phyloP scores from a whole-genome alignment of 257 asterid genomes.

The Echium plantagineum region DNA sequence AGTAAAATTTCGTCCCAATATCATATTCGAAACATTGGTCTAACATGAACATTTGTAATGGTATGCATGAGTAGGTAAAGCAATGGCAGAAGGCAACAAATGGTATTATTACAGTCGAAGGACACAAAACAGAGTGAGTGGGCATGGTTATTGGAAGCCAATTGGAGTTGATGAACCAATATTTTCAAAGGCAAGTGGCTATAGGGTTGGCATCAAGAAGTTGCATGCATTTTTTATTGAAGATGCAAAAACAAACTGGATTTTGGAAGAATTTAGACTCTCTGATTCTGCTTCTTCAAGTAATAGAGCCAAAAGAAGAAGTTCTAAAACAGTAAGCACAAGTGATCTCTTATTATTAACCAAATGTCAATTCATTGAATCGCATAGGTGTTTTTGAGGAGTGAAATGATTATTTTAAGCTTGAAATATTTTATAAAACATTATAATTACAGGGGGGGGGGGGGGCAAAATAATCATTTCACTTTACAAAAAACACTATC shows the following conservation, averaged over 20 bases:
- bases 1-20: too few species aligned
- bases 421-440: too few species aligned
- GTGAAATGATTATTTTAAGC: too few species aligned
- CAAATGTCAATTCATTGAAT: too few species aligned
- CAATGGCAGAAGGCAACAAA: conserved; percentile 84
- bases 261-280: conserved; percentile 72
- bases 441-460: too few species aligned
- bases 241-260: conserved; percentile 68
- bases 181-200: conserved; percentile 24
- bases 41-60: too few species aligned
- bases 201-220: conserved; percentile 57
- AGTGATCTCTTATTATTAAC: not conserved
- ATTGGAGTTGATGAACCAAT: conserved; percentile 73
- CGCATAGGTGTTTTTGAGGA: too few species aligned
- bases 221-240: conserved; percentile 50
- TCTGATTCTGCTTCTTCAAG: conserved; percentile 31
- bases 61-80: conserved; percentile 47
- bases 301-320: conserved; percentile 33
- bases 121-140: conserved; percentile 47
- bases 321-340: conserved; percentile 46
- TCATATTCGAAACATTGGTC: not conserved
- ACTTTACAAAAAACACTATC: too few species aligned
- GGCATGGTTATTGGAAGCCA: conserved; percentile 76
- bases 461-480: too few species aligned
- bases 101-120: conserved; percentile 93